These are phyloP conservation scores for Coemansia brasiliensis DNA, from an alignment of 192 early-diverging fungal species.

Conservation along the genomic window DNA sequence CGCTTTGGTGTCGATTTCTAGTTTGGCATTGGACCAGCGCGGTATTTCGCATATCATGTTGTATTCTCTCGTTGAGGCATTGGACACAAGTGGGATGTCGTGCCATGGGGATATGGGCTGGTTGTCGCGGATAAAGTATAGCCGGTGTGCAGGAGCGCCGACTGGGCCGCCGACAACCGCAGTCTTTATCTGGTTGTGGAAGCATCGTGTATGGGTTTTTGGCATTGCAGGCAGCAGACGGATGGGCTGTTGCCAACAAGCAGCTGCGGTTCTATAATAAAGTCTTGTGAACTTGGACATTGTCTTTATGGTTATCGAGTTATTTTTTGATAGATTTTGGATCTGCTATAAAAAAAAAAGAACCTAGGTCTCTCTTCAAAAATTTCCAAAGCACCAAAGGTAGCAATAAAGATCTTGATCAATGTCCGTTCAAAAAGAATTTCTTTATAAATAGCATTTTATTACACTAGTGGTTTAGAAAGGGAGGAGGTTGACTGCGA, in stretches of 20 bases:
- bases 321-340: too few species aligned
- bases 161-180: slow-evolving; percentile 20
- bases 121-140: slow-evolving; percentile 63
- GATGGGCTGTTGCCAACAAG: background rate
- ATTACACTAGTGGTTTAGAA: too few species aligned
- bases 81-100: slow-evolving; percentile 92
- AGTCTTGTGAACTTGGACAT: background rate
- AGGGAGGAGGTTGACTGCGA: too few species aligned
- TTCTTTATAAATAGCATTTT: too few species aligned
- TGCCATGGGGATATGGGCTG: slow-evolving; percentile 92
- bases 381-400: too few species aligned
- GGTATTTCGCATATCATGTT: slow-evolving; percentile 99
- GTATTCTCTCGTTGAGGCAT: slow-evolving; percentile 69
- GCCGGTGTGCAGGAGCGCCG: slow-evolving; percentile 21
- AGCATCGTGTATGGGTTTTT: background rate
- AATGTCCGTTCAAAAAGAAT: too few species aligned
- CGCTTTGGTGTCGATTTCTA: slow-evolving; percentile 93
- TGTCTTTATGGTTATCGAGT: too few species aligned
- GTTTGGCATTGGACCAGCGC: slow-evolving; percentile 97
- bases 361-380: too few species aligned
- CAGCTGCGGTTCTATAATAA: background rate
- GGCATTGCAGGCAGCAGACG: background rate
- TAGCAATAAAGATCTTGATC: too few species aligned
- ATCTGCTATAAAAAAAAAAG: too few species aligned
- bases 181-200: slow-evolving; percentile 8